These are phyloP conservation scores for Starmerella davenportii DNA, from an alignment of 805 yeast species.

Conservation along the genomic window DNA sequence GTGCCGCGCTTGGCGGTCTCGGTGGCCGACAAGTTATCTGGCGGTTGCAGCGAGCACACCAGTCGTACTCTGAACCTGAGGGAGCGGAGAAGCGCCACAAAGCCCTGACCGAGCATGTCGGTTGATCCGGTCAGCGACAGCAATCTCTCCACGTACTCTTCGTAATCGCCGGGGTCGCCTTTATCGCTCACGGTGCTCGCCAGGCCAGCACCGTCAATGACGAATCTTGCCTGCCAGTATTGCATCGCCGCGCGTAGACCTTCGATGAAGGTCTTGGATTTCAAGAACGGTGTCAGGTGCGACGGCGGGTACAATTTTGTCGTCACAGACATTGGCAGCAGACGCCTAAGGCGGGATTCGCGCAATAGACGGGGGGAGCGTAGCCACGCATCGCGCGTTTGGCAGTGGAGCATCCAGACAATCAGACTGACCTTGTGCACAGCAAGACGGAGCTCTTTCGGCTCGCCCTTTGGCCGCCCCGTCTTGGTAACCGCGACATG, in stretches of 20 bases:
- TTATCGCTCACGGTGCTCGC: slow-evolving; percentile 16
- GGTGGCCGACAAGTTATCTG: slow-evolving; percentile 36
- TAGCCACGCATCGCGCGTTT: slow-evolving; percentile 58
- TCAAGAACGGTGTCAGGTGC: slow-evolving; percentile 30
- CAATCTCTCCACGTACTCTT: slow-evolving; percentile 30
- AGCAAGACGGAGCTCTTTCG: slow-evolving; percentile 25
- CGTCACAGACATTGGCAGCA: slow-evolving; percentile 32
- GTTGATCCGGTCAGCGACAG: slow-evolving; percentile 42
- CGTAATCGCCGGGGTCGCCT: slow-evolving; percentile 18
- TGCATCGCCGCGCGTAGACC: slow-evolving; percentile 52
- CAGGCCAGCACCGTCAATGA: slow-evolving; percentile 27
- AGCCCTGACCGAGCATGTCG: slow-evolving; percentile 76
- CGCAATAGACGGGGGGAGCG: slow-evolving; percentile 29
- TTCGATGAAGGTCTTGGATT: slow-evolving; percentile 54
- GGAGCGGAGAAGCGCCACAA: slow-evolving; percentile 56
- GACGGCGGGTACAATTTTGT: slow-evolving; percentile 33
- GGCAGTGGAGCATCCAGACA: slow-evolving; percentile 48
- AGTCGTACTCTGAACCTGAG: slow-evolving; percentile 55
- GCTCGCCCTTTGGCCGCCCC: not conserved
- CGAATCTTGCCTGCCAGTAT: slow-evolving; percentile 41
- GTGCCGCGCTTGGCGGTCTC: not conserved
- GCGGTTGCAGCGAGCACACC: slow-evolving; percentile 73
- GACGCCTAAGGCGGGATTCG: slow-evolving; percentile 23
- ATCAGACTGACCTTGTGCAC: slow-evolving; percentile 44
- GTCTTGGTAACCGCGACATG: slow-evolving; percentile 2